Evolutionary conservation across 495 filamentous ascomycete genomes (phyloP).

Genomic region (Penicillium arizonense): DNA sequence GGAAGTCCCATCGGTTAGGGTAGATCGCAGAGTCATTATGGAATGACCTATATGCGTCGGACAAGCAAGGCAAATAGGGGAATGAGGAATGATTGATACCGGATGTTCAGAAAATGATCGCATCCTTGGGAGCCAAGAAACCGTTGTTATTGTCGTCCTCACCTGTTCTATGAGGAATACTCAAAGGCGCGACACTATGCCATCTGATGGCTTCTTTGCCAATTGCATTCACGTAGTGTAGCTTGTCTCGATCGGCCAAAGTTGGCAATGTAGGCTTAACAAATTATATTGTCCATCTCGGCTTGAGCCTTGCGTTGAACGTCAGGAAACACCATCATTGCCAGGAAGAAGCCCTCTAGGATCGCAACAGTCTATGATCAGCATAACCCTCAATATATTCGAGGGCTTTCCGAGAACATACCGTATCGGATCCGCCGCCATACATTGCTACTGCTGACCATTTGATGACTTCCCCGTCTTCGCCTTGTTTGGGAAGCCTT

Average conservation of each 20-base stretch:
- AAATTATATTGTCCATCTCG: slow-evolving; percentile 56
- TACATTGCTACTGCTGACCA: slow-evolving; percentile 47
- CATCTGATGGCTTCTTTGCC: slow-evolving; percentile 46
- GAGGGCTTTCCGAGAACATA: background rate
- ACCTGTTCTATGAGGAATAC: slow-evolving; percentile 53
- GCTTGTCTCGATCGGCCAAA: slow-evolving; percentile 23
- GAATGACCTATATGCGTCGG: slow-evolving; percentile 22
- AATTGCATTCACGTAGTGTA: slow-evolving; percentile 44
- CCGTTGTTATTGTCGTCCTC: slow-evolving; percentile 54
- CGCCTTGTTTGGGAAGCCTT: slow-evolving; percentile 24
- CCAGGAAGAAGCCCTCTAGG: slow-evolving; percentile 42
- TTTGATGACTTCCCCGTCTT: slow-evolving; percentile 31
- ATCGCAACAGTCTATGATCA: slow-evolving; percentile 22
- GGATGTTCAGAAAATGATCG: slow-evolving; percentile 48
- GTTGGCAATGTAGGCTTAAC: slow-evolving; percentile 28
- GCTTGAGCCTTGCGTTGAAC: slow-evolving; percentile 54
- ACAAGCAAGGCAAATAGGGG: background rate
- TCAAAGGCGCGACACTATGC: slow-evolving; percentile 42
- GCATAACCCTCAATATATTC: background rate
- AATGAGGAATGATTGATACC: slow-evolving; percentile 21
- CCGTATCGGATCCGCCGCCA: slow-evolving; percentile 54
- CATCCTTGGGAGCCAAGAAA: slow-evolving; percentile 50
- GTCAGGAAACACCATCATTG: slow-evolving; percentile 47
- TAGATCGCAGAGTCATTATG: slow-evolving; percentile 34
- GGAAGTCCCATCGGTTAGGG: slow-evolving; percentile 24